Percentiles rank a stretch among this genome's conserved stretches.
Conservation (phyloP, 352 stramenopile genomes). For the Globisporangium cystogenes region DNA sequence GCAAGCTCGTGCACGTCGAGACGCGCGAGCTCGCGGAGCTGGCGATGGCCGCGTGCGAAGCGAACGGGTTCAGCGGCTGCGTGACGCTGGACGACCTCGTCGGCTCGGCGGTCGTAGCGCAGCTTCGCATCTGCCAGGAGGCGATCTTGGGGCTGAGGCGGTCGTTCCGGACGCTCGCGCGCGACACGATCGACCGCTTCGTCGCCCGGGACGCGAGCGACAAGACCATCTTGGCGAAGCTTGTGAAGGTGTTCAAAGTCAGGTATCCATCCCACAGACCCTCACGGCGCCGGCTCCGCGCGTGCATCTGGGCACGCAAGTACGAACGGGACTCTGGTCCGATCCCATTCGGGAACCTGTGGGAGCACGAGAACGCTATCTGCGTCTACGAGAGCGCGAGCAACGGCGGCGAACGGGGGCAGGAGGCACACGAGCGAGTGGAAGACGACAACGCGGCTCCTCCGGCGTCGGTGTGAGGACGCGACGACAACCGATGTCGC, state of each 20-base stretch:
- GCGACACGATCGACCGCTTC: constrained; percentile 1
- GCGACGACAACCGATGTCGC: no score
- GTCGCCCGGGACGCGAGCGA: not conserved
- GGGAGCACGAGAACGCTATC: not conserved
- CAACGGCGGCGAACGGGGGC: no score
- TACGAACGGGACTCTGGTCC: constrained; percentile 23
- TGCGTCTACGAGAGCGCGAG: no score
- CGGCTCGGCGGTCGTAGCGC: constrained; percentile 24
- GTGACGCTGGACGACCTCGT: constrained; percentile 27
- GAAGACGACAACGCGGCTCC: no score
- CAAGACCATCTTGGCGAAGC: not conserved
- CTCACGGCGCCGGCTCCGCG: constrained; percentile 17
- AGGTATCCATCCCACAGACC: not conserved
- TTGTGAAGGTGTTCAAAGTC: not conserved
- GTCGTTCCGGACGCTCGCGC: not conserved
- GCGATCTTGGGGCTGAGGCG: not conserved
- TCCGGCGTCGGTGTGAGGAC: no score
- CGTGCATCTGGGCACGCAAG: constrained; percentile 37
- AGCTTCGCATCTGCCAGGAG: constrained; percentile 10
- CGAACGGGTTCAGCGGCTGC: constrained; percentile 29
- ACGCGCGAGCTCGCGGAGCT: constrained; percentile 39
- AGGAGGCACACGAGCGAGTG: no score
- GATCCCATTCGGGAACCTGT: not conserved
- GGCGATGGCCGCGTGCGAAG: constrained; percentile 29
- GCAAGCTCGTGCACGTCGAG: constrained; percentile 30